A percentile compares a stretch with the other conserved stretches of the same genome.
These are phyloP conservation scores for Cytospora piceae DNA, from an alignment of 2,329 filamentous ascomycete species.

Conservation along the genomic window DNA sequence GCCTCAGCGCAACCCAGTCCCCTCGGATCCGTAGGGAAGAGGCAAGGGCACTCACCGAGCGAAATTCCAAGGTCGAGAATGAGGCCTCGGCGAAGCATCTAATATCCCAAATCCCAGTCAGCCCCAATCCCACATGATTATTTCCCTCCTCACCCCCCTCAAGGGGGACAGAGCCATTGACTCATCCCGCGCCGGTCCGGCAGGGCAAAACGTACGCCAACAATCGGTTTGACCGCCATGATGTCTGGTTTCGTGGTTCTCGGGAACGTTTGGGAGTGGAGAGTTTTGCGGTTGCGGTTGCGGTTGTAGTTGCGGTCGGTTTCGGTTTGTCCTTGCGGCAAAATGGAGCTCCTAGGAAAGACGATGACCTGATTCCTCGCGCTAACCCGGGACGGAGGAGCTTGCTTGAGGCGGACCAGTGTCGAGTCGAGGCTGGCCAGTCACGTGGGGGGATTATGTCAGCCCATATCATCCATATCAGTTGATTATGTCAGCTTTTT, in stretches of 20 bases:
- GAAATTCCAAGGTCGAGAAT: slow-evolving; percentile 59
- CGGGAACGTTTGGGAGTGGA: slow-evolving; percentile 26
- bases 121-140: slow-evolving; percentile 32
- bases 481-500: slow-evolving; percentile 16
- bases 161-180: slow-evolving; percentile 9
- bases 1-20: background rate
- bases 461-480: background rate
- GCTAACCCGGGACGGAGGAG: slow-evolving; percentile 19
- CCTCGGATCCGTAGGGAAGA: background rate
- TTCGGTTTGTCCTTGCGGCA: slow-evolving; percentile 20
- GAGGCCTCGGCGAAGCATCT: slow-evolving; percentile 66
- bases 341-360: slow-evolving; percentile 18
- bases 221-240: slow-evolving; percentile 63
- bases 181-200: background rate
- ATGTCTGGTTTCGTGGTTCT: slow-evolving; percentile 36
- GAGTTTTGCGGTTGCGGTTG: slow-evolving; percentile 11
- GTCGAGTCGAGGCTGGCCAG: background rate
- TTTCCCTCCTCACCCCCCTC: background rate
- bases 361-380: slow-evolving; percentile 30
- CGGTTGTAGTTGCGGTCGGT: slow-evolving; percentile 11
- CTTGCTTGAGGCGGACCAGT: background rate
- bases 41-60: slow-evolving; percentile 51
- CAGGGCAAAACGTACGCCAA: slow-evolving; percentile 55
- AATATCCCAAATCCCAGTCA: slow-evolving; percentile 37
- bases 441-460: slow-evolving; percentile 25